Base-by-base conservation (phyloP, 2,329 filamentous ascomycete species). In the Cephalotrichum gorgonifer region DNA sequence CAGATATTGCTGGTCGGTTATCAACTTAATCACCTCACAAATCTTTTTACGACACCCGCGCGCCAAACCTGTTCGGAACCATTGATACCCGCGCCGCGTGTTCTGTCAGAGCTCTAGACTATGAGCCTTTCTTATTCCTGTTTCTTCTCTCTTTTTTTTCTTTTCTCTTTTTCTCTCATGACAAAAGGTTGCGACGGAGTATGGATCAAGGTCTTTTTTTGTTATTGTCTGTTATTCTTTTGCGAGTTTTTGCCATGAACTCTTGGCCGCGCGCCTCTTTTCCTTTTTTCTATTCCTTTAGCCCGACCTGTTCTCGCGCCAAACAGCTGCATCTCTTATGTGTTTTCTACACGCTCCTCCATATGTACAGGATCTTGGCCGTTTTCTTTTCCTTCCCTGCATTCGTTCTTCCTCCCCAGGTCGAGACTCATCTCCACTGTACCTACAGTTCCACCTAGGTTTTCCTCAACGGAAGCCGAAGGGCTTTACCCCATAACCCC, bases 181-280 rank as follows among this genome's bases (percentile, higher is more conserved):
- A 47, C 45, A 35, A 41, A 41, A 41, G 33, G 30, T 44, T 39
- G 35, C 45, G 45, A 33, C 30, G 45, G 31, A 47, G 45, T 27
- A 41, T 39, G 33, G 45, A 28, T 47, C 31, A 47, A 25, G 23
- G 45, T 25, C 31, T 27, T 41, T 39, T 39, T 39, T 22, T 39
- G n/a, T 39, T 22, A 11, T 30, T 30, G 30, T 14, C n/a, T 11
- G 30, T 4, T 39, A 8, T 30, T 12, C 12, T 6, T 22, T 39
- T 39, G 12, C 6, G 27, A 6, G 27, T 12, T 39, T 17, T 44
- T 31, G 43, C 31, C 22, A 39, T 39, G 22, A n/a, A 25, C 43
- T 22, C 27, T 23, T 30, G 43, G 33, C 17, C 17, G 30, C 11
- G 30, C 15, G 8, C 41, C 41, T 47, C 28, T 27, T 26, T 25